Evolutionary conservation across 2,329 filamentous ascomycete species (phyloP).

Genomic region (Cladosporium sp.): DNA sequence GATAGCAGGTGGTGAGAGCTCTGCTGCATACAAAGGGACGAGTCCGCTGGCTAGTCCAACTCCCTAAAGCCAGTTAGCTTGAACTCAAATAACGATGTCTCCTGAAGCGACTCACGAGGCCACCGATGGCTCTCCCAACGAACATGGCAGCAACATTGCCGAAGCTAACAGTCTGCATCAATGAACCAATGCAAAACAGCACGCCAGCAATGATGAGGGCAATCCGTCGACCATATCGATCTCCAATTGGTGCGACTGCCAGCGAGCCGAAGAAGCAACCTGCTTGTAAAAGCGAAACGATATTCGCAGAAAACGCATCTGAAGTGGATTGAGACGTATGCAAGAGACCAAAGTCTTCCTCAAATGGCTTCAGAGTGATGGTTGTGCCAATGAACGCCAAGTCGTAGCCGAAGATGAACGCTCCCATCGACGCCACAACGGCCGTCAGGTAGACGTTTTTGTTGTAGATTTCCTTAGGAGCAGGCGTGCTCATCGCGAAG

Average conservation of each 20-base stretch:
- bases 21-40: constrained; percentile 37
- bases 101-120: constrained; percentile 26
- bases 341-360: constrained; percentile 22
- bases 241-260: constrained; percentile 18
- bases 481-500: constrained; percentile 7
- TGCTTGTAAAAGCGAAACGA: constrained; percentile 23
- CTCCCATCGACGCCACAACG: constrained; percentile 24
- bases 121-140: constrained; percentile 31
- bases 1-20: constrained; percentile 33
- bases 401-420: constrained; percentile 27
- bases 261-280: constrained; percentile 24
- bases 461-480: constrained; percentile 24
- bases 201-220: constrained; percentile 21
- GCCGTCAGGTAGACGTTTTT: constrained; percentile 20
- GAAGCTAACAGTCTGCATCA: constrained; percentile 45
- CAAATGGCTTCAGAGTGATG: constrained; percentile 24
- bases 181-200: constrained; percentile 21
- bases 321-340: constrained; percentile 8
- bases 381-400: constrained; percentile 26
- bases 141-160: constrained; percentile 47
- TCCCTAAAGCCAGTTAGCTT: constrained; percentile 30
- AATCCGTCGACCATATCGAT: constrained; percentile 19
- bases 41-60: constrained; percentile 33
- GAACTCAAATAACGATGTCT: not conserved
- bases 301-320: constrained; percentile 25